A percentile compares a stretch with the other conserved stretches of the same genome.
These are phyloP conservation scores for Tuber microsphaerosporum DNA, from an alignment of 495 filamentous ascomycete genomes.

Conservation along the genomic window DNA sequence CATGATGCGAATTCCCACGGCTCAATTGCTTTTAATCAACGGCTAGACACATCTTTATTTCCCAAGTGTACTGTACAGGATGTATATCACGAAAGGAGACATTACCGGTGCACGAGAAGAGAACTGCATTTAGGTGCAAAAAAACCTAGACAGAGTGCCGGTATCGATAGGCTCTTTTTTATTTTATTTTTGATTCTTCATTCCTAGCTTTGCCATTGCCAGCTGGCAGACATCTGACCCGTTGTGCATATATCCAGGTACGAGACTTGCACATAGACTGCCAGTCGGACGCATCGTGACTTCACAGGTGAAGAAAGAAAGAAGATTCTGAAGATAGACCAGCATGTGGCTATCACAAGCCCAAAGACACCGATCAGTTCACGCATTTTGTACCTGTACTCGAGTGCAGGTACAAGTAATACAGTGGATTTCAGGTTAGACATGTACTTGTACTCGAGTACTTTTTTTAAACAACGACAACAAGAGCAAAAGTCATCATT, in stretches of 20 bases:
- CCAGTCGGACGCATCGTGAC: background rate
- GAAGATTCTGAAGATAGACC: background rate
- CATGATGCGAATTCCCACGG: background rate
- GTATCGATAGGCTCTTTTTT: background rate
- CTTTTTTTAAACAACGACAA: no score
- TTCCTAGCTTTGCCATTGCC: constrained; percentile 1
- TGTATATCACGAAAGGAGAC: constrained; percentile 3
- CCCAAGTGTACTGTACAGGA: constrained; percentile 7
- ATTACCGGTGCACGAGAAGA: background rate
- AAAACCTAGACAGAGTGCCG: background rate
- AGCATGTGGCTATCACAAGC: background rate
- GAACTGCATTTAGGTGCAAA: background rate
- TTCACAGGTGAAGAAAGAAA: background rate
- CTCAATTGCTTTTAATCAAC: constrained; percentile 32
- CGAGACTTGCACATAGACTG: background rate
- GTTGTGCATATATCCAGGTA: background rate
- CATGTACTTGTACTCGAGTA: no score
- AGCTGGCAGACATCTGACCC: background rate
- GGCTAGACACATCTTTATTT: constrained; percentile 21
- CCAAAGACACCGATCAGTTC: background rate
- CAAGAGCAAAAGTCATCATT: background rate
- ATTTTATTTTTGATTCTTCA: background rate
- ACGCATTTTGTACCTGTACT: background rate
- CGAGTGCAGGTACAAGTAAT: background rate
- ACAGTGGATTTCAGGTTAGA: background rate